A percentile compares a stretch with the other conserved stretches of the same genome.
Conservation (phyloP, 768 basidiomycete species). For the Tubosaeta brunneosetosa region DNA sequence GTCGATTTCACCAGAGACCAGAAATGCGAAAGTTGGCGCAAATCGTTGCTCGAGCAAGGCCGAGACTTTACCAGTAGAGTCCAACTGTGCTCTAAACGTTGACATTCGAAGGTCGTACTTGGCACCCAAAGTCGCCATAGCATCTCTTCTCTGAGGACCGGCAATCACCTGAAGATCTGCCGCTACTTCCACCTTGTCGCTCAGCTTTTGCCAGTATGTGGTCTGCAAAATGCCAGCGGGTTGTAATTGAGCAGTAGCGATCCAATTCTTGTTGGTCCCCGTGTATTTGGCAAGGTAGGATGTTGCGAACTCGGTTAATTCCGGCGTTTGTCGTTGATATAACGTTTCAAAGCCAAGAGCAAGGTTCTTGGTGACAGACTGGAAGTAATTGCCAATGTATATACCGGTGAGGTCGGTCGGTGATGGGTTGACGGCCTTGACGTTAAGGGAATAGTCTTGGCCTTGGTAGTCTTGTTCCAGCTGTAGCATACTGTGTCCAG, state of each 20-base stretch:
- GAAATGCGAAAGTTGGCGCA: conserved; percentile 90
- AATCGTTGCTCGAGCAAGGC: conserved; percentile 95
- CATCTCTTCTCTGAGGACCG: conserved; percentile 77
- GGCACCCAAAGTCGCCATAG: conserved; percentile 88
- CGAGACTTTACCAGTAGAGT: conserved; percentile 92
- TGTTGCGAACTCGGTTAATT: conserved; percentile 62
- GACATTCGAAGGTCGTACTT: conserved; percentile 95
- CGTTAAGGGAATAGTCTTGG: conserved; percentile 77
- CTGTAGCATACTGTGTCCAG: conserved; percentile 87
- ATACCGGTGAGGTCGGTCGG: conserved; percentile 85
- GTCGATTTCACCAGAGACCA: conserved; percentile 95
- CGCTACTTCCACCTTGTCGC: conserved; percentile 95
- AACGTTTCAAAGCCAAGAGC: conserved; percentile 85
- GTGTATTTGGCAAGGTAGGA: conserved; percentile 83
- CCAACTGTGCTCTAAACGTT: conserved; percentile 91
- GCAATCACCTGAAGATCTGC: conserved; percentile 86
- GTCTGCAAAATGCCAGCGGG: conserved; percentile 79
- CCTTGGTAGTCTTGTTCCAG: conserved; percentile 93
- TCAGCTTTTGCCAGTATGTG: conserved; percentile 95
- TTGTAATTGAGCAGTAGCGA: conserved; percentile 88
- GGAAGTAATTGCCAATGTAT: conserved; percentile 87
- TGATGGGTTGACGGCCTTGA: conserved; percentile 89
- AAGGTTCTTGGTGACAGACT: conserved; percentile 86
- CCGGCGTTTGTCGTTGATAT: conserved; percentile 73
- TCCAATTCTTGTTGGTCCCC: conserved; percentile 71